Conservation (phyloP, 257 asterid genomes). For the Haberlea rhodopensis region DNA sequence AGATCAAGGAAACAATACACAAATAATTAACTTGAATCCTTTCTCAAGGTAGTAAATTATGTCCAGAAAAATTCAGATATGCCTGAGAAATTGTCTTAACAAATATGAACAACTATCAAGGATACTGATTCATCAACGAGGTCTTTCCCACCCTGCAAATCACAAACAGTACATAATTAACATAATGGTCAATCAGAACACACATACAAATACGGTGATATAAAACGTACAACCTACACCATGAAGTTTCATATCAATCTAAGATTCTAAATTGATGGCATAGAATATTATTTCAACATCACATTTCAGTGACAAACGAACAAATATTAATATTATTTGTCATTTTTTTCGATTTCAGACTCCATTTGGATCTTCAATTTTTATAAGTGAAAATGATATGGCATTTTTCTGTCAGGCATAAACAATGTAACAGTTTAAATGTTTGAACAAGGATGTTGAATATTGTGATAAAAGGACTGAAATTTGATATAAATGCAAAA, state of each 20-base stretch:
- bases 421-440: no score
- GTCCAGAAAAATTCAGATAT: no score
- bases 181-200: not conserved
- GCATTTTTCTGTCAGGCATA: no score
- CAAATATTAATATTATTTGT: no score
- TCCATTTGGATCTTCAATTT: not conserved
- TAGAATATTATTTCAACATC: constrained; percentile 5
- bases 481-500: no score
- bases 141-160: constrained; percentile 37
- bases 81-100: not conserved
- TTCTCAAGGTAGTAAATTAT: not conserved
- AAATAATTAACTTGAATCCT: not conserved
- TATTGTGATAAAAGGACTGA: no score
- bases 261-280: constrained; percentile 17
- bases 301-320: not conserved
- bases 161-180: constrained; percentile 7
- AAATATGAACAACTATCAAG: constrained; percentile 4
- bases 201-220: not conserved
- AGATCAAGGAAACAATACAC: constrained; percentile 28
- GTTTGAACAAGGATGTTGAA: no score
- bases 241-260: constrained; percentile 15
- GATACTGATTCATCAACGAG: constrained; percentile 36
- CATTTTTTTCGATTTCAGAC: not conserved
- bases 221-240: not conserved
- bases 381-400: no score